These are phyloP conservation scores for Pichia sp. DNA, from an alignment of 1,139 yeast species.

Conservation along the genomic window DNA sequence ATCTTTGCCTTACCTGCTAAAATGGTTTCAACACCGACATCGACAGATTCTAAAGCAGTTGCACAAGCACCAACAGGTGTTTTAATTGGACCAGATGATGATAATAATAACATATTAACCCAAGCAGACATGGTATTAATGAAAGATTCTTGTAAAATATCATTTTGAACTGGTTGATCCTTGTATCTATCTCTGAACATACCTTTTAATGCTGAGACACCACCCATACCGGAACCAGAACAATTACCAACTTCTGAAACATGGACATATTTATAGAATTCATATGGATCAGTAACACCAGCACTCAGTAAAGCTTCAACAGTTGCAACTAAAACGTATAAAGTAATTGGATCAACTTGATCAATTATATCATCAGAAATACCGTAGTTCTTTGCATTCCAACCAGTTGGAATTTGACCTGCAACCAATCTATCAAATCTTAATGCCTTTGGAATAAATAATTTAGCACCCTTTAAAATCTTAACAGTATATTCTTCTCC, in stretches of 20 bases:
- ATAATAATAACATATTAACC: slow-evolving; percentile 95
- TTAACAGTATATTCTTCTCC: slow-evolving; percentile 89
- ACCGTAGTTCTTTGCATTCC: slow-evolving; percentile 96
- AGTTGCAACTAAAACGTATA: slow-evolving; percentile 87
- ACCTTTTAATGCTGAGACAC: slow-evolving; percentile 93
- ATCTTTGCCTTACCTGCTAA: slow-evolving; percentile 90
- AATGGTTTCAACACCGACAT: slow-evolving; percentile 90
- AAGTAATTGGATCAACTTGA: slow-evolving; percentile 95
- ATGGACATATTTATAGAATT: slow-evolving; percentile 95
- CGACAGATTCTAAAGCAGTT: slow-evolving; percentile 96
- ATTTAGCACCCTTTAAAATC: slow-evolving; percentile 86
- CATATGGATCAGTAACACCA: slow-evolving; percentile 97
- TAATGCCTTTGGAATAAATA: slow-evolving; percentile 91
- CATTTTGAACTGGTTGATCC: slow-evolving; percentile 93
- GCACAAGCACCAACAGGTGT: slow-evolving; percentile 99
- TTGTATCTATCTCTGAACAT: slow-evolving; percentile 94
- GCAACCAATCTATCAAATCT: slow-evolving; percentile 95
- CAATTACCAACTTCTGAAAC: slow-evolving; percentile 98
- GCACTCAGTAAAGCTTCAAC: slow-evolving; percentile 90
- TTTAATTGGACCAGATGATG: slow-evolving; percentile 98
- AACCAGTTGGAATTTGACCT: slow-evolving; percentile 98
- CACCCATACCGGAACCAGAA: slow-evolving; percentile 99
- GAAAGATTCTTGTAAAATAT: slow-evolving; percentile 94
- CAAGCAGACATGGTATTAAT: slow-evolving; percentile 99
- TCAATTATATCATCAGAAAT: slow-evolving; percentile 85